Conservation (phyloP, 2,329 filamentous ascomycete genomes). For the Aspergillus fischeri region DNA sequence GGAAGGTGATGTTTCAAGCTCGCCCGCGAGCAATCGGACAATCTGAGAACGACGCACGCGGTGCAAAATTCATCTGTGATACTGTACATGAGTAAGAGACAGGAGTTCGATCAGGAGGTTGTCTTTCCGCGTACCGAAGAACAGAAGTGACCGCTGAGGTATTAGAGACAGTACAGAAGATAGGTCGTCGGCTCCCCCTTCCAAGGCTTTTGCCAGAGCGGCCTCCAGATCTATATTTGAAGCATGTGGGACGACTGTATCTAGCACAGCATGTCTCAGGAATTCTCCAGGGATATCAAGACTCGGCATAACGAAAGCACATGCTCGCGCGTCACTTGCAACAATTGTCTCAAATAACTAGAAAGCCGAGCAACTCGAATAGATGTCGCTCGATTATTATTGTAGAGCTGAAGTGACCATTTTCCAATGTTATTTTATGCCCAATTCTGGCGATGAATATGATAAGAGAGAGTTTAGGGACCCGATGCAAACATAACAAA, state of each 20-base stretch:
- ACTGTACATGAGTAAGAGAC: slow-evolving; percentile 48
- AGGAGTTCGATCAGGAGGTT: slow-evolving; percentile 12
- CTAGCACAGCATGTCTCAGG: slow-evolving; percentile 39
- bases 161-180: slow-evolving; percentile 46
- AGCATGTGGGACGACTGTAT: slow-evolving; percentile 42
- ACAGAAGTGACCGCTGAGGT: slow-evolving; percentile 48
- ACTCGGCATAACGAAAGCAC: slow-evolving; percentile 30
- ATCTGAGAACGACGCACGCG: slow-evolving; percentile 49
- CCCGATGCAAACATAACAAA: slow-evolving; percentile 29
- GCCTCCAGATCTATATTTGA: slow-evolving; percentile 36
- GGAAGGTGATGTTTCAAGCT: slow-evolving; percentile 47
- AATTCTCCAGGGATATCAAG: slow-evolving; percentile 38
- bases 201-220: slow-evolving; percentile 43
- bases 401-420: neutral
- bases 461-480: neutral
- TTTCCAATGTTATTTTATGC: neutral
- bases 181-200: slow-evolving; percentile 41
- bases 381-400: neutral
- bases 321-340: slow-evolving; percentile 14
- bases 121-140: slow-evolving; percentile 43
- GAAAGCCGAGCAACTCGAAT: neutral
- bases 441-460: too few species aligned
- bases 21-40: slow-evolving; percentile 47
- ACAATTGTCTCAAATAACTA: neutral
- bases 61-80: slow-evolving; percentile 52